Percentiles rank a stretch among this genome's conserved stretches.
These are phyloP conservation scores for Suillus placidus DNA, from an alignment of 768 basidiomycete genomes.

Conservation along the genomic window DNA sequence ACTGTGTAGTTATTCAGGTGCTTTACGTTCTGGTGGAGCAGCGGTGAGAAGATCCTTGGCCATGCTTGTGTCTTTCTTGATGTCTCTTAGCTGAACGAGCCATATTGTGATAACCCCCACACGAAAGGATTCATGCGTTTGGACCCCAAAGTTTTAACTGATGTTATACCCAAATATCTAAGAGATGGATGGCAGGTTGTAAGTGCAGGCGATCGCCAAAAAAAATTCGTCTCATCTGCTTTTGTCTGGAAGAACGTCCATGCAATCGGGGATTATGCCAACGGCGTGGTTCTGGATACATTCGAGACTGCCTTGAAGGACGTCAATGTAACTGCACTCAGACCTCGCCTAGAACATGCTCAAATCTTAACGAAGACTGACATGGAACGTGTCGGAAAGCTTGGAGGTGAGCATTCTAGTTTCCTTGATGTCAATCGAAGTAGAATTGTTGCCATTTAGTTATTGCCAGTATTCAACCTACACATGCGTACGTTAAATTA, in stretches of 20 bases:
- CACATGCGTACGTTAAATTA: conserved; percentile 67
- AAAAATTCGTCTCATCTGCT: not conserved
- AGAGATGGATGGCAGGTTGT: conserved; percentile 91
- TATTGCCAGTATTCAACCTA: conserved; percentile 89
- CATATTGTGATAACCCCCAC: conserved; percentile 77
- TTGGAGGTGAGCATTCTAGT: conserved; percentile 64
- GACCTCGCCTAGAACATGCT: conserved; percentile 89
- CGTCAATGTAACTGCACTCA: conserved; percentile 60
- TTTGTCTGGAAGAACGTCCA: conserved; percentile 69
- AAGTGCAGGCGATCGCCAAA: conserved; percentile 32
- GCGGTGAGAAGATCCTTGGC: conserved; percentile 53
- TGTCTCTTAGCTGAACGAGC: conserved; percentile 64
- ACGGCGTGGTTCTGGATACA: conserved; percentile 78
- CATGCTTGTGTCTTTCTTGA: conserved; percentile 2
- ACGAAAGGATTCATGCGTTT: conserved; percentile 81
- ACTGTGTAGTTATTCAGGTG: conserved; percentile 51
- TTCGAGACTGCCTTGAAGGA: conserved; percentile 72
- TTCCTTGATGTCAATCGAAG: conserved; percentile 3
- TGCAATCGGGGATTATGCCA: conserved; percentile 87
- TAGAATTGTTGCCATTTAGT: conserved; percentile 47
- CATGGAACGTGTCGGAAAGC: conserved; percentile 71
- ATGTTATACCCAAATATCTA: conserved; percentile 69
- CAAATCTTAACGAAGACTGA: conserved; percentile 82
- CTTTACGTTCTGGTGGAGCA: conserved; percentile 87
- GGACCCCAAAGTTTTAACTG: conserved; percentile 58